Base-by-base conservation (phyloP, 176 grass and related monocot species). In the Cenchrus purpureus region DNA sequence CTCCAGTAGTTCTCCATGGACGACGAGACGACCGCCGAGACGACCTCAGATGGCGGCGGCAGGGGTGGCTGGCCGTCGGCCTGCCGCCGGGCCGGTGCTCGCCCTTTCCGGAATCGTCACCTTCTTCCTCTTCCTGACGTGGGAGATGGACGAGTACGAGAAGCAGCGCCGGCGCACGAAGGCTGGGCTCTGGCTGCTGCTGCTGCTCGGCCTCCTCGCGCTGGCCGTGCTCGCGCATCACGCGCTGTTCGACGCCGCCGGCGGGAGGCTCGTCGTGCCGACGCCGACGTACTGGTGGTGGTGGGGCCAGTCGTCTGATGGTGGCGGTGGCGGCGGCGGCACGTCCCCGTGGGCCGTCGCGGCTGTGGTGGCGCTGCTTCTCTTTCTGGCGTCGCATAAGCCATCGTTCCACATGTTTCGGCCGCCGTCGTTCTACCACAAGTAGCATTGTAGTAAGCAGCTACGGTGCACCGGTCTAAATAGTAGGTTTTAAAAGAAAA, bases 51-150 rank as follows among this genome's bases (percentile, higher is more conserved):
- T 53, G 71, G 45, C 57, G 19, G 5, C 37, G 37, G 37, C 37
- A 40, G 37, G 37, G 37, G 6, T 8, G 74, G 73, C 14, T 58
- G 3, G 32, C 73, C 58, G 51, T 66, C 15, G 58, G 37, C 11
- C 29, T 60, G 61, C 78, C 85, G 22, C 51, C 78, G 40, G 37
- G 19, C 79, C 62, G 63, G 63, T 87, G 79, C 62, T 87, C 3
- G 37, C 37, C 3, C 37, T 40, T 40, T 40, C 37, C 3, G 37
- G 37, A 1, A 40, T 40, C 37, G 37, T 40, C 37, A 40, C 37
- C 37, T 69, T 87, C 63, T 70, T 87, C 72, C 86, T 87, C 17
- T 87, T 61, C 63, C 71, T 87, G 1, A 51, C 71, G 42, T 87
- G 79, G 72, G 52, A 70, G 63, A 76, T 82, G 28, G 86, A 77